A percentile compares a stretch with the other conserved stretches of the same genome.
These are phyloP conservation scores for Torulaspora quercuum DNA, from an alignment of 805 yeast species.

Conservation along the genomic window DNA sequence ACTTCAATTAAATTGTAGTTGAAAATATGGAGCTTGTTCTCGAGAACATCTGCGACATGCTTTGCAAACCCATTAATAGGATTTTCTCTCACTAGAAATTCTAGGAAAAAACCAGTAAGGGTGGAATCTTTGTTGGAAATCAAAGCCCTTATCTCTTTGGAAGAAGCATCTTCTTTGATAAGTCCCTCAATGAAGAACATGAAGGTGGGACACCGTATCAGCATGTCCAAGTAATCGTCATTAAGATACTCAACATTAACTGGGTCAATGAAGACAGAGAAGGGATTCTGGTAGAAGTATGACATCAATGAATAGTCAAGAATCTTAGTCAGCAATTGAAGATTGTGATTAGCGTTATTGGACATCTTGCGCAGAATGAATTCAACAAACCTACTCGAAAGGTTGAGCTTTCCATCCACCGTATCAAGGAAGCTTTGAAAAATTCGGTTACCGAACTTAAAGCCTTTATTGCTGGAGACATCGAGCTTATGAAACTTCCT, in stretches of 20 bases:
- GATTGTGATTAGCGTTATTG: conserved; percentile 33
- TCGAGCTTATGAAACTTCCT: conserved; percentile 30
- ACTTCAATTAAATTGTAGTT: conserved; percentile 34
- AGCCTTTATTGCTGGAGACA: conserved; percentile 35
- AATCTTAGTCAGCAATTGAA: conserved; percentile 33
- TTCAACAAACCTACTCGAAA: conserved; percentile 31
- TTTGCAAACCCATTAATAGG: conserved; percentile 36
- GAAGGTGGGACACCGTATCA: conserved; percentile 35
- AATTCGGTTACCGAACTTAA: conserved; percentile 34
- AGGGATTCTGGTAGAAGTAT: conserved; percentile 36
- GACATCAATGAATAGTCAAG: conserved; percentile 36
- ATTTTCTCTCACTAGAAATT: conserved; percentile 36
- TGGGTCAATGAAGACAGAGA: conserved; percentile 37
- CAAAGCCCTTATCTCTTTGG: conserved; percentile 27
- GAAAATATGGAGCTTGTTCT: conserved; percentile 24
- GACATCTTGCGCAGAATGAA: conserved; percentile 35
- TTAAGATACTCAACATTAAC: conserved; percentile 30
- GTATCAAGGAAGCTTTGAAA: conserved; percentile 36
- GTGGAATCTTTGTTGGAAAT: conserved; percentile 26
- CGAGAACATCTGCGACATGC: conserved; percentile 27
- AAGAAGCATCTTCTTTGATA: conserved; percentile 27
- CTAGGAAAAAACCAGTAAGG: conserved; percentile 33
- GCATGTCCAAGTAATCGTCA: conserved; percentile 28
- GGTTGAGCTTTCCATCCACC: conserved; percentile 35
- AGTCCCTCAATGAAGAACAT: conserved; percentile 36